Conservation (phyloP, 2,329 filamentous ascomycete genomes). For the Xylariaceae sp. region DNA sequence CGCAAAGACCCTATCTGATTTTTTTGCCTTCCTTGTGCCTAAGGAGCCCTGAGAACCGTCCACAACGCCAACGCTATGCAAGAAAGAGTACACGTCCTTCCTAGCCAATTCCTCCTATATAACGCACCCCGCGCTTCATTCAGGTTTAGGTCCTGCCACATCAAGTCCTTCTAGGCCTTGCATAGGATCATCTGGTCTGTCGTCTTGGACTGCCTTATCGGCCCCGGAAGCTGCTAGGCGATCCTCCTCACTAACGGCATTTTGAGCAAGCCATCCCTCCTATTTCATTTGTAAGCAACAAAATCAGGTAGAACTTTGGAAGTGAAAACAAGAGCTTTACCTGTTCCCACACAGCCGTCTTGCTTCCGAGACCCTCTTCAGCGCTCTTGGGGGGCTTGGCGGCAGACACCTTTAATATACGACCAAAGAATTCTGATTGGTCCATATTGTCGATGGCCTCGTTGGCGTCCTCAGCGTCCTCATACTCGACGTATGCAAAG, state of each 20-base stretch:
- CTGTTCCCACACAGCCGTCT: conserved; percentile 96
- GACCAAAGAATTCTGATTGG: conserved; percentile 91
- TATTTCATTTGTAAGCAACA: conserved; percentile 48
- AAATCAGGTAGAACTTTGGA: not conserved
- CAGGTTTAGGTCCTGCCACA: conserved; percentile 87
- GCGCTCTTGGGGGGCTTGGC: conserved; percentile 92
- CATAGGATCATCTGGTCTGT: conserved; percentile 82
- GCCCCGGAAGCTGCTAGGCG: conserved; percentile 63
- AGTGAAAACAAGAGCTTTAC: conserved; percentile 56
- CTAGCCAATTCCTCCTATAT: conserved; percentile 23
- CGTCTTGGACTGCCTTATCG: conserved; percentile 54
- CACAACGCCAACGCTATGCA: conserved; percentile 45
- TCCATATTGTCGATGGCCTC: conserved; percentile 99
- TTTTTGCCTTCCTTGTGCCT: conserved; percentile 31
- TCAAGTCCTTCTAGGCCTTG: conserved; percentile 92
- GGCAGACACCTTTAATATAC: conserved; percentile 87
- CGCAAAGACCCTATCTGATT: conserved; percentile 28
- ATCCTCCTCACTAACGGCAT: conserved; percentile 85
- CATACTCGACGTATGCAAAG: conserved; percentile 96
- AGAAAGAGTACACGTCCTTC: conserved; percentile 34
- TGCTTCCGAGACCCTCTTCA: conserved; percentile 87
- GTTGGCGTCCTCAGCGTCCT: conserved; percentile 81
- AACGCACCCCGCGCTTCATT: conserved; percentile 56
- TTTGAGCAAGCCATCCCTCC: conserved; percentile 92
- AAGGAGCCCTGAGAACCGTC: conserved; percentile 24